These are phyloP conservation scores for Exophiala sp. DNA, from an alignment of 2,329 filamentous ascomycete species.

Conservation along the genomic window DNA sequence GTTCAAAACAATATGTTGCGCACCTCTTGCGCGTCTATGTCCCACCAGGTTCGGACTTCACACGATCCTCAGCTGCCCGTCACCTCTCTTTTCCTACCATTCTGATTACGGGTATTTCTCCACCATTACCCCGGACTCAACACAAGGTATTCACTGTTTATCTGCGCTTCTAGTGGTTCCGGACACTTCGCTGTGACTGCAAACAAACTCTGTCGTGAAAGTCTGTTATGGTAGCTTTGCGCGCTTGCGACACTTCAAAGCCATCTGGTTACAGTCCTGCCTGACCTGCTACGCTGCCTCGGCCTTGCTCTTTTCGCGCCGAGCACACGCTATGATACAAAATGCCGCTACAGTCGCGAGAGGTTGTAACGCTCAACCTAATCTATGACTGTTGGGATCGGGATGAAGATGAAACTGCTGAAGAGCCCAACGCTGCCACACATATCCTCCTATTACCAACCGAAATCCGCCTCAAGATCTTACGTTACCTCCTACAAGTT, in stretches of 20 bases:
- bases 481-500: slow-evolving; percentile 19
- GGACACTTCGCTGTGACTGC: background rate
- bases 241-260: background rate
- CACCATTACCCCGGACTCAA: background rate
- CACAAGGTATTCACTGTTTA: background rate
- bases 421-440: background rate
- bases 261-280: background rate
- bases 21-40: too few relatives aligned
- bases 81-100: background rate
- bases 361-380: slow-evolving; percentile 22
- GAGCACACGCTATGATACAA: slow-evolving; percentile 11
- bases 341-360: slow-evolving; percentile 23
- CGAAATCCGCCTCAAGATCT: slow-evolving; percentile 23
- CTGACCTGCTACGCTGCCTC: background rate
- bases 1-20: too few relatives aligned
- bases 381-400: slow-evolving; percentile 22
- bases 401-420: slow-evolving; percentile 11
- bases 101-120: background rate
- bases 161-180: background rate
- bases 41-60: too few relatives aligned
- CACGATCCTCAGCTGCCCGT: background rate
- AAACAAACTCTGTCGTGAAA: background rate
- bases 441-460: slow-evolving; percentile 17
- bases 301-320: background rate
- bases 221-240: background rate